phyloP scores from a whole-genome alignment of 1,284 basidiomycete genomes.

The Pseudozyma flocculosa region DNA sequence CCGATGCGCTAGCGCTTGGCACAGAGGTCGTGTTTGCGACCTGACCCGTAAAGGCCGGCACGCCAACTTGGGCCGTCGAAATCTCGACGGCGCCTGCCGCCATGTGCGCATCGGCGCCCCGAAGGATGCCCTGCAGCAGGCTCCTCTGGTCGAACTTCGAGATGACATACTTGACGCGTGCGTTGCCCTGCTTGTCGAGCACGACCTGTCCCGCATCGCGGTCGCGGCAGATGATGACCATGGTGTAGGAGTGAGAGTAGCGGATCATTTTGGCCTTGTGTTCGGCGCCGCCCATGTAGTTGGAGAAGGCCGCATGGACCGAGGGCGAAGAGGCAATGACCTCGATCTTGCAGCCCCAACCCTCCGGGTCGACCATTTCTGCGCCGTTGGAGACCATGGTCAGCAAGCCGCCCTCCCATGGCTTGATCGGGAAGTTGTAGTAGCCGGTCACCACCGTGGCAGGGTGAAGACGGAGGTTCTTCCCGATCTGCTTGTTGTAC shows the following conservation, averaged over 20 bases:
- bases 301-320: slow-evolving; percentile 54
- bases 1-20: slow-evolving; percentile 6
- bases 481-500: slow-evolving; percentile 60
- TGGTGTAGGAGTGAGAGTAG: slow-evolving; percentile 54
- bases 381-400: slow-evolving; percentile 59
- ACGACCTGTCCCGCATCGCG: slow-evolving; percentile 57
- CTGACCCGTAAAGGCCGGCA: slow-evolving; percentile 31
- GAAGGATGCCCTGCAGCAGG: slow-evolving; percentile 58
- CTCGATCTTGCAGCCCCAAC: slow-evolving; percentile 61
- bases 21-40: slow-evolving; percentile 7
- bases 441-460: slow-evolving; percentile 59
- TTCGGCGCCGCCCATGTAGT: slow-evolving; percentile 54
- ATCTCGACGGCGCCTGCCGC: slow-evolving; percentile 60
- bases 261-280: slow-evolving; percentile 58
- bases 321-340: slow-evolving; percentile 60
- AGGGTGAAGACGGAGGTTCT: slow-evolving; percentile 61
- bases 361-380: slow-evolving; percentile 46
- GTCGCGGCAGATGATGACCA: slow-evolving; percentile 56
- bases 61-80: slow-evolving; percentile 54
- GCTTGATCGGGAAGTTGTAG: slow-evolving; percentile 59
- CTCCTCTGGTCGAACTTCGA: slow-evolving; percentile 58
- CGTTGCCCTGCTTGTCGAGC: slow-evolving; percentile 57
- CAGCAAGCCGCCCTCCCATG: slow-evolving; percentile 61
- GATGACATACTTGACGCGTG: slow-evolving; percentile 59
- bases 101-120: slow-evolving; percentile 58